Percentiles rank a stretch among this genome's conserved stretches.
Conservation (phyloP, 2,329 filamentous ascomycete genomes). For the Aspergillus ochraceoroseus region DNA sequence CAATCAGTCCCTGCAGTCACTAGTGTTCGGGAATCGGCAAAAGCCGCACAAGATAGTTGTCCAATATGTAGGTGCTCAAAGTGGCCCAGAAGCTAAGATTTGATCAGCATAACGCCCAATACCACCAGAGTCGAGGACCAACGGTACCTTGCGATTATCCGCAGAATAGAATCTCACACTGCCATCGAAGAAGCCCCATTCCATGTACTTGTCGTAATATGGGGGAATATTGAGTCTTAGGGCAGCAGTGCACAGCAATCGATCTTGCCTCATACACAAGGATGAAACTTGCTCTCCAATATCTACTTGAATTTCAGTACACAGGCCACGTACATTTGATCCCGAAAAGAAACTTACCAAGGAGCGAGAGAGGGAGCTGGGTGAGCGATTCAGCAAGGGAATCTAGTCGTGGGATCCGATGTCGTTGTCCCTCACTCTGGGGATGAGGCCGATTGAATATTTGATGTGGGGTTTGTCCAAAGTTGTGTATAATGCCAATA, state of each 20-base stretch:
- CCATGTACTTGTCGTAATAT: conserved; percentile 80
- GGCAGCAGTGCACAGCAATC: conserved; percentile 74
- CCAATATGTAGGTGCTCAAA: conserved; percentile 93
- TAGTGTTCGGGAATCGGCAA: conserved; percentile 84
- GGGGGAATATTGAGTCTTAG: conserved; percentile 85
- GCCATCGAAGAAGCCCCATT: conserved; percentile 94
- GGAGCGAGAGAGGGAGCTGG: conserved; percentile 70
- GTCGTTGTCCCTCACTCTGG: conserved; percentile 62
- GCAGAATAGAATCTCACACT: conserved; percentile 86
- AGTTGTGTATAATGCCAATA: conserved; percentile 96
- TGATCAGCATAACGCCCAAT: too few species aligned
- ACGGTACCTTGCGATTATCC: conserved; percentile 66
- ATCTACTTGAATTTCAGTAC: conserved; percentile 36
- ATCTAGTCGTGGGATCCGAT: conserved; percentile 67
- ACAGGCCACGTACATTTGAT: too few species aligned
- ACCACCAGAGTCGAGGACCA: too few species aligned
- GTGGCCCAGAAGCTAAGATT: conserved; percentile 71
- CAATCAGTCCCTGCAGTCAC: conserved; percentile 92
- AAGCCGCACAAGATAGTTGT: conserved; percentile 75
- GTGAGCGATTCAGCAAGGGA: conserved; percentile 70
- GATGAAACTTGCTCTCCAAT: conserved; percentile 75
- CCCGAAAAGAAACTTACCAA: conserved; percentile 47
- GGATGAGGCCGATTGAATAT: conserved; percentile 81
- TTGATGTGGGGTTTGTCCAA: conserved; percentile 94
- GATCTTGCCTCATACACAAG: conserved; percentile 72